Base-by-base conservation (phyloP, 306 rosid genomes). In the Glycine soja region DNA sequence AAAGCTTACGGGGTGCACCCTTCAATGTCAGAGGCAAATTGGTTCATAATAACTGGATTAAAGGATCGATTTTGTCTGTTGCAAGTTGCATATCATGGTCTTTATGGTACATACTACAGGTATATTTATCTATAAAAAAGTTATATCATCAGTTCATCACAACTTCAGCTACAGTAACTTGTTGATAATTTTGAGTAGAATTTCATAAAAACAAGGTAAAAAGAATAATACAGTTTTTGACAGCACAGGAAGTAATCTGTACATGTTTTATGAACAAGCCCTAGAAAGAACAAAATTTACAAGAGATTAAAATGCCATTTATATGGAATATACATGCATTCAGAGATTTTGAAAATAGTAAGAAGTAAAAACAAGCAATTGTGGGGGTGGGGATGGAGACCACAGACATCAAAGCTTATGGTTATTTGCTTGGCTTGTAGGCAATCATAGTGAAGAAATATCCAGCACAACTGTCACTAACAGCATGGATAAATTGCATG, bases 11-110 rank as follows among this genome's bases (percentile, higher is more conserved):
- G 48, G 70, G 70, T 48, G 62, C 83, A 8, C 80, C 84, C 8
- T 57, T 76, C 81, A 85, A 85, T 16, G 76, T 75, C n/a, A 61
- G 45, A 78, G 74, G 59, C 30, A 50, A 77, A 5, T 15, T 18
- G 16, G 77, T 52, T 74, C 93, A 74, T n/a, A 58, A 54, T 52
- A 77, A 80, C 72, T 77, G 89, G 88, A 74, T 79, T 10, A 84
- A 85, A 72, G 89, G 93, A 15, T 70, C 86, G 32, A 73, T 85
- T 57, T 82, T 87, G 50, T n/a, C 74, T 10, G 76, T 82, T 86
- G 83, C 79, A 51, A 86, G 88, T 74, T 87, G 87, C 81, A 43
- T 87, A 73, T 42, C 87, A 72, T 89, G 89, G 93, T 87, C 87
- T 40, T 10, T 73, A 14, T 79, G 84, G 86, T 87, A n/a, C 84